Percentiles rank a stretch among this genome's conserved stretches.
Conservation (phyloP, 2,329 filamentous ascomycete species). For the Colletotrichum filicis region DNA sequence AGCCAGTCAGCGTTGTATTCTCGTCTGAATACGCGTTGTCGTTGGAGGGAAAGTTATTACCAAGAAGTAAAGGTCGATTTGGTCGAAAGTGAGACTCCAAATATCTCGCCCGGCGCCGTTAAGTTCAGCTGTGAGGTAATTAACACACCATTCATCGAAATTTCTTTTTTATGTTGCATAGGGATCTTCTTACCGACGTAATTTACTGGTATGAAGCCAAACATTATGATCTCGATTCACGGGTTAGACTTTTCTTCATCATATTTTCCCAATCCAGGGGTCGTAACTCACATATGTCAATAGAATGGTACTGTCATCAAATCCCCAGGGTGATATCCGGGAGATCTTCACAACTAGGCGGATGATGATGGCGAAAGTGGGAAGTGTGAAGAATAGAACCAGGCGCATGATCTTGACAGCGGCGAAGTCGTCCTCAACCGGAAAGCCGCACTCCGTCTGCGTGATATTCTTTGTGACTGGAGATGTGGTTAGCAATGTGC, state of each 20-base stretch:
- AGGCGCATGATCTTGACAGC: not conserved
- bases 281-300: not conserved
- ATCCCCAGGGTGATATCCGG: conserved; percentile 3
- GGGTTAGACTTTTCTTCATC: not conserved
- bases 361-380: not conserved
- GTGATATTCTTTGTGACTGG: conserved; percentile 9
- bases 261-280: too few species aligned
- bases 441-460: not conserved
- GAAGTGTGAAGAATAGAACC: not conserved
- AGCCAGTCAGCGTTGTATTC: not conserved
- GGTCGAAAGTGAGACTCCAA: not conserved
- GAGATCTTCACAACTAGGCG: not conserved
- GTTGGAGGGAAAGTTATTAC: not conserved
- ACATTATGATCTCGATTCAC: not conserved
- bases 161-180: too few species aligned
- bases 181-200: not conserved
- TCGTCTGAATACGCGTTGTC: not conserved
- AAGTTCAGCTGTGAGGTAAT: not conserved
- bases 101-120: not conserved
- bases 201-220: not conserved
- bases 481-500: not conserved
- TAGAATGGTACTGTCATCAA: not conserved
- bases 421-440: not conserved
- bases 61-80: not conserved
- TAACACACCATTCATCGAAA: fast-evolving